Conservation (phyloP, 768 basidiomycete species). For the Boletus patriciae region DNA sequence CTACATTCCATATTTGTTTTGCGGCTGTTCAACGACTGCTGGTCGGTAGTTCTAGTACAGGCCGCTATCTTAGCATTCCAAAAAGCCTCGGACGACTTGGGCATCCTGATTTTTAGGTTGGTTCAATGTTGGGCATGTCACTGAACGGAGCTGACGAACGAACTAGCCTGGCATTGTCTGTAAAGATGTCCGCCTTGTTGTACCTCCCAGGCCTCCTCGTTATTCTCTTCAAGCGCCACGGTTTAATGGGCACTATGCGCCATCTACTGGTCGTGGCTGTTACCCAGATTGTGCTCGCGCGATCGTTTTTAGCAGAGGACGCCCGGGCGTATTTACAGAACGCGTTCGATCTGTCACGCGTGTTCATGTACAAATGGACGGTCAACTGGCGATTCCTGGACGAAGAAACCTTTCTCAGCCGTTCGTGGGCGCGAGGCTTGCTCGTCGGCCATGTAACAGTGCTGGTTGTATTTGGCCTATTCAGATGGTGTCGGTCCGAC, state of each 20-base stretch:
- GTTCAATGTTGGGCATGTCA: slow-evolving; percentile 17
- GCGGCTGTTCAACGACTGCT: slow-evolving; percentile 94
- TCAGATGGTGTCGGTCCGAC: slow-evolving; percentile 73
- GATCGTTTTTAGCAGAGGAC: slow-evolving; percentile 66
- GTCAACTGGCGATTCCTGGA: slow-evolving; percentile 94
- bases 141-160: background rate
- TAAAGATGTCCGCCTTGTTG: slow-evolving; percentile 93
- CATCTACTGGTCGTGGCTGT: slow-evolving; percentile 42
- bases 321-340: slow-evolving; percentile 63
- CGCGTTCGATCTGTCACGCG: slow-evolving; percentile 85
- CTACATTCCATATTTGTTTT: slow-evolving; percentile 92
- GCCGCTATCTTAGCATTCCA: slow-evolving; percentile 68
- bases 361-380: slow-evolving; percentile 95
- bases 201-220: slow-evolving; percentile 89
- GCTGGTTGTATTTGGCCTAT: slow-evolving; percentile 64
- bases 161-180: slow-evolving; percentile 60
- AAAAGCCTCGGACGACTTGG: slow-evolving; percentile 56
- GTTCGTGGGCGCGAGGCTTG: slow-evolving; percentile 57
- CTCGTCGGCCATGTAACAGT: slow-evolving; percentile 62
- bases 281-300: slow-evolving; percentile 61
- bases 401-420: slow-evolving; percentile 73
- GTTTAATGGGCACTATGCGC: slow-evolving; percentile 51
- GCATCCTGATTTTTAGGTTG: slow-evolving; percentile 73
- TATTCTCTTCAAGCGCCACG: slow-evolving; percentile 72
- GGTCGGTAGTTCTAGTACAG: slow-evolving; percentile 69